Evolutionary conservation across 257 asterid genomes (phyloP).

Genomic region (Gentiana dahurica): DNA sequence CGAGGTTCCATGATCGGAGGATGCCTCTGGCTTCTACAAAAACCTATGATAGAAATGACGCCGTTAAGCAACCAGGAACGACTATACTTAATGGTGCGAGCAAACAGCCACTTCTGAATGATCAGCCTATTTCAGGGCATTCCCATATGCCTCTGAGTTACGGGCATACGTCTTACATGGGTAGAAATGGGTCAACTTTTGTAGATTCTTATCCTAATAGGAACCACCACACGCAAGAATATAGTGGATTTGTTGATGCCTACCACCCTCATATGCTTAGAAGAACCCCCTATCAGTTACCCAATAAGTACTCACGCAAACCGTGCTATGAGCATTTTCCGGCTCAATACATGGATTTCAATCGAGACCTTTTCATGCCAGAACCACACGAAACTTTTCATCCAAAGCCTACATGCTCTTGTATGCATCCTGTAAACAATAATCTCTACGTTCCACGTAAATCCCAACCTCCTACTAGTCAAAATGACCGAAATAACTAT

Average conservation of each 20-base stretch:
- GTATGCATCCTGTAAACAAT: slow-evolving; percentile 50
- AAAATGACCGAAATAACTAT: slow-evolving; percentile 33
- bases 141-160: slow-evolving; percentile 28
- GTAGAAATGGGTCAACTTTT: slow-evolving; percentile 26
- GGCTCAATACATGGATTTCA: slow-evolving; percentile 34
- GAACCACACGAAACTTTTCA: slow-evolving; percentile 56
- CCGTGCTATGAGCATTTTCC: slow-evolving; percentile 38
- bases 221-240: slow-evolving; percentile 27
- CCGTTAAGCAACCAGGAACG: slow-evolving; percentile 32
- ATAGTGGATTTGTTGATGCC: slow-evolving; percentile 26
- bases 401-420: slow-evolving; percentile 81
- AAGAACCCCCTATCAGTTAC: slow-evolving; percentile 35
- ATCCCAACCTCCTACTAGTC: slow-evolving; percentile 32
- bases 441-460: slow-evolving; percentile 45
- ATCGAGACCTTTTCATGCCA: slow-evolving; percentile 39
- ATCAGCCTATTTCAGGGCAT: slow-evolving; percentile 22
- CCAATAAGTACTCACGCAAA: slow-evolving; percentile 32
- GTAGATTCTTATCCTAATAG: slow-evolving; percentile 40
- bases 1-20: slow-evolving; percentile 22
- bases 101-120: slow-evolving; percentile 29
- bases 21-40: slow-evolving; percentile 31
- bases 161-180: slow-evolving; percentile 29
- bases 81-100: slow-evolving; percentile 27
- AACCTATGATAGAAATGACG: slow-evolving; percentile 33
- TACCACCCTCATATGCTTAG: slow-evolving; percentile 39